Evolutionary conservation across 2,329 filamentous ascomycete species (phyloP).

Genomic region (Phialocephala sp.): DNA sequence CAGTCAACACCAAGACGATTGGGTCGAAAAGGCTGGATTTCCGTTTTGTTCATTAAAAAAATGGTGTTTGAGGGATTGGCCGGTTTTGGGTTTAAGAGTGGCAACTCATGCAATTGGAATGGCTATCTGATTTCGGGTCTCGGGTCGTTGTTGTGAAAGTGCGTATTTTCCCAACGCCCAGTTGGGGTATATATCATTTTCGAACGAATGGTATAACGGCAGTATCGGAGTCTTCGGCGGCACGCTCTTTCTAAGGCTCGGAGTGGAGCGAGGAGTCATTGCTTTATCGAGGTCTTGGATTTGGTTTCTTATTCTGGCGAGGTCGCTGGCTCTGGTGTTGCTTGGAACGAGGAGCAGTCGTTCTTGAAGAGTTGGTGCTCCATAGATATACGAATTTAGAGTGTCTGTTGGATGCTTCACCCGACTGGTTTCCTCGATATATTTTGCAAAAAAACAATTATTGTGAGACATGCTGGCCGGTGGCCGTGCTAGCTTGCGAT

Average conservation of each 20-base stretch:
- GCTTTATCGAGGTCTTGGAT: neutral
- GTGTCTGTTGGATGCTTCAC: neutral
- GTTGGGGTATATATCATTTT: neutral
- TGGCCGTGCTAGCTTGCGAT: neutral
- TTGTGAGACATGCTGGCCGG: neutral
- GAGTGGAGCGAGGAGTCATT: neutral
- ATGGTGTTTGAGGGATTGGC: neutral
- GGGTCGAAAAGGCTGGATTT: constrained; percentile 49
- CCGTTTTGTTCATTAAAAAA: constrained; percentile 44
- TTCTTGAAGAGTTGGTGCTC: neutral
- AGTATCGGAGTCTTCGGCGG: neutral
- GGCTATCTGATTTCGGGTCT: neutral
- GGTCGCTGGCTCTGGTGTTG: neutral
- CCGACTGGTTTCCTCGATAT: neutral
- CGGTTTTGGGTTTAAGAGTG: neutral
- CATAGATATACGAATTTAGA: neutral
- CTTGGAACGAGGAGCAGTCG: neutral
- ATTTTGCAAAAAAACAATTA: neutral
- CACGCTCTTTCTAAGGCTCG: neutral
- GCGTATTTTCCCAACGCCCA: neutral
- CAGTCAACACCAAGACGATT: constrained; percentile 46
- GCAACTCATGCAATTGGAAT: neutral
- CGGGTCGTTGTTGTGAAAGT: neutral
- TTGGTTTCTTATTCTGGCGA: neutral
- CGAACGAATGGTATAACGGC: neutral